Evolutionary conservation across 306 rosid species (phyloP), one percentile per base, ranked within the genome.

Genomic region (Fragaria iinumae): DNA sequence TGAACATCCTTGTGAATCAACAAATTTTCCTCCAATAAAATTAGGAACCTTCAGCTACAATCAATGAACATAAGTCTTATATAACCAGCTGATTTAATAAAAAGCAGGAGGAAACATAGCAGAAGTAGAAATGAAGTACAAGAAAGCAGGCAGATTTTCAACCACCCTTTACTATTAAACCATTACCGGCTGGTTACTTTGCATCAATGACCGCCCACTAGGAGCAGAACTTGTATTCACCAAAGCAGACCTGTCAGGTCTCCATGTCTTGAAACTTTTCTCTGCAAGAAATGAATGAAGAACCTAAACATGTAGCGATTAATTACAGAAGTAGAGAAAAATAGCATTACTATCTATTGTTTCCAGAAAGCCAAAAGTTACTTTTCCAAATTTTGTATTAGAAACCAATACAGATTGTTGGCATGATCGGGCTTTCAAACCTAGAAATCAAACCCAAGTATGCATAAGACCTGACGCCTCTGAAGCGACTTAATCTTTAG

Each of bases 1-100:
- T 72, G 60, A 85, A 84, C 84, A 71, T 69, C 88, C 83, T 50
- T 78, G 87, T 9, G 93, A 88, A 75, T 87, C 89, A 74, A 87
- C 76, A 69, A 72, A 85, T 67, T 81, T 84, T 36, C 93, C 96
- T 60, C 96, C 93, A 75, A 88, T 84, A 67, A 88, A 90, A 81
- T 90, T 90, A 57, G 91, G 91, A 82, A 87, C 91, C 88, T 88
- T 90, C 80, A 80, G 74, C 89, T 85, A 68, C 77, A 87, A 80
- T 82, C 77, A 78, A 79, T 72, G 72, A 80, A 79, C 53, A 81
- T 79, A 34, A 71, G 84, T 76, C 27, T 68, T 70, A 43, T 43
- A 52, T 80, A 75, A 52, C 59, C 49, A 79, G 74, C 53, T 72
- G 65, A 63, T 65, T 32, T 44, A 71, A 44, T 29, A 27, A 36